Evolutionary conservation across 257 asterid species (phyloP).

Genomic region (Nicotiana tabacum): DNA sequence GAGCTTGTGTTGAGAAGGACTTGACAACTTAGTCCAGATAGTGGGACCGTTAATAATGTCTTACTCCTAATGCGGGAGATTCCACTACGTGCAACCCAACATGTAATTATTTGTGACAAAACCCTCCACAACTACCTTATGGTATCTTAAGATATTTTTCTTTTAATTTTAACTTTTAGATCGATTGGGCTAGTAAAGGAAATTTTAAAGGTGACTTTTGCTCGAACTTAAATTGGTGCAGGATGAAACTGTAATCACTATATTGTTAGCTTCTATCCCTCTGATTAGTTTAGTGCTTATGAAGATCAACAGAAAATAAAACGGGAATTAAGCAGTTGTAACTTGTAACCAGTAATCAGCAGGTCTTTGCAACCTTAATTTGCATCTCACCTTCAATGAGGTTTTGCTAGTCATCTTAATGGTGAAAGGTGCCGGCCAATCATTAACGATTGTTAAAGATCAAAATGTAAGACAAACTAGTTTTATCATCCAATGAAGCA

Average conservation of each 20-base stretch:
- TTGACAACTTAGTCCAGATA: background rate
- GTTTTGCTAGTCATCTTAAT: background rate
- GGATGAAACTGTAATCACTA: background rate
- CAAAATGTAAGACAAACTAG: background rate
- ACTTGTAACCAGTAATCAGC: background rate
- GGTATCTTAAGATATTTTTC: background rate
- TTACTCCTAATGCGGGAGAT: background rate
- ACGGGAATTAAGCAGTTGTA: background rate
- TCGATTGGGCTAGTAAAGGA: no score
- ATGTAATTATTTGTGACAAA: background rate
- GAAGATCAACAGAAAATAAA: background rate
- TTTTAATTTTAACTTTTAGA: background rate
- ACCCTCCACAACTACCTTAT: background rate
- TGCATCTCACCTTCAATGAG: background rate
- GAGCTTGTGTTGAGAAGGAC: constrained; percentile 1
- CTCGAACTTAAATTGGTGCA: background rate
- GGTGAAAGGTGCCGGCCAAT: background rate
- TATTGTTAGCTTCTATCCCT: background rate
- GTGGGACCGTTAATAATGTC: background rate
- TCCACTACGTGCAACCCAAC: background rate
- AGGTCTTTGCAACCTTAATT: background rate
- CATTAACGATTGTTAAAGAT: background rate
- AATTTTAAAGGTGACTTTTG: no score
- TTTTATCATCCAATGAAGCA: background rate
- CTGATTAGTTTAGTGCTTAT: background rate